phyloP scores from a whole-genome alignment of 805 yeast genomes.

The Candida vartiovaarae region DNA sequence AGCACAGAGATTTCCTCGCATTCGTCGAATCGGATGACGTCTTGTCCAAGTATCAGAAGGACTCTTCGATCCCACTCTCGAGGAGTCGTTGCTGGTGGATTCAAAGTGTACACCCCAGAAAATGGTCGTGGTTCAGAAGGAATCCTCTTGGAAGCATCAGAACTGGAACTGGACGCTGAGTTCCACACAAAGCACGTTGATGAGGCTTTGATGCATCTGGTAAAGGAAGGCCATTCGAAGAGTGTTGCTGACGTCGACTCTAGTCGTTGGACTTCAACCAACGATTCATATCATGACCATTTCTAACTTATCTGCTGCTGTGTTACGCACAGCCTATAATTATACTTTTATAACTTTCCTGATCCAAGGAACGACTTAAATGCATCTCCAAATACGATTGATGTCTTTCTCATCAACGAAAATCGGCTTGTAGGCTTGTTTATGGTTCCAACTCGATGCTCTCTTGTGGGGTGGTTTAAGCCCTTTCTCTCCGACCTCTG shows the following conservation, averaged over 20 bases:
- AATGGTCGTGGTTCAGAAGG: slow-evolving; percentile 67
- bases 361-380: slow-evolving; percentile 10
- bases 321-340: no score
- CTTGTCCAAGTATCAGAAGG: slow-evolving; percentile 40
- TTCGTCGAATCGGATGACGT: slow-evolving; percentile 51
- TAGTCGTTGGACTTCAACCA: slow-evolving; percentile 32
- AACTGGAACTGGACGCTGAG: slow-evolving; percentile 54
- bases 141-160: slow-evolving; percentile 62
- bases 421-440: slow-evolving; percentile 1
- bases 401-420: slow-evolving; percentile 19
- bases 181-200: slow-evolving; percentile 53
- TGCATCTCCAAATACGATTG: slow-evolving; percentile 17
- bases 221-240: slow-evolving; percentile 53
- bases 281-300: slow-evolving; percentile 31
- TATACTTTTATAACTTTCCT: no score
- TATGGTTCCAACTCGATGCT: neutral
- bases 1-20: slow-evolving; percentile 54
- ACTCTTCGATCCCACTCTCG: slow-evolving; percentile 47
- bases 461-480: neutral
- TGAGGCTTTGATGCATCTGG: slow-evolving; percentile 50
- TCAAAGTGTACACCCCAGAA: slow-evolving; percentile 55
- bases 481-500: neutral
- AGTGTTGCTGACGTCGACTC: slow-evolving; percentile 24
- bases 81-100: slow-evolving; percentile 51
- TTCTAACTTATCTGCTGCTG: neutral